Evolutionary conservation across 495 filamentous ascomycete genomes (phyloP).

Genomic region (Aspergillus bertholletiae): DNA sequence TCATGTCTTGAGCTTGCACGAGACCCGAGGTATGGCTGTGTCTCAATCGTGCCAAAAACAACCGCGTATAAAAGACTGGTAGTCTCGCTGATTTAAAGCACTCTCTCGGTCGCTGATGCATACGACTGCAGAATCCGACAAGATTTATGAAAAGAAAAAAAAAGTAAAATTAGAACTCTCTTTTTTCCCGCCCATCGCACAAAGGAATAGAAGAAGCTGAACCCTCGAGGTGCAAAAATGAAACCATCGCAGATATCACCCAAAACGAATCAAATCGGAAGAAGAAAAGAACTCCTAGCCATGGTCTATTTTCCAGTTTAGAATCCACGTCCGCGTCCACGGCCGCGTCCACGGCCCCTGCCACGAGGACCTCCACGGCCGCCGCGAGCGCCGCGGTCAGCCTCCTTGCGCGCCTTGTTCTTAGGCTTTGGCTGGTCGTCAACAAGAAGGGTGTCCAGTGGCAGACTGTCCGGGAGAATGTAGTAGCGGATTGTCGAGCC

Average conservation of each 20-base stretch:
- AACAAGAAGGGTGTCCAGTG: slow-evolving; percentile 88
- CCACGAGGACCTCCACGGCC: slow-evolving; percentile 54
- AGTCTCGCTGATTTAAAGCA: not conserved
- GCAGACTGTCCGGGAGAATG: slow-evolving; percentile 91
- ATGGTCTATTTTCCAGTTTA: slow-evolving; percentile 22
- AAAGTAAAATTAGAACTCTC: not conserved
- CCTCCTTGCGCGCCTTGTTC: slow-evolving; percentile 98
- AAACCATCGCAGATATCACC: not conserved
- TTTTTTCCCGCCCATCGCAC: not conserved
- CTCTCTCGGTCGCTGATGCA: not conserved
- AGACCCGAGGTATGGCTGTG: not conserved
- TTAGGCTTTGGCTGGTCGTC: slow-evolving; percentile 97
- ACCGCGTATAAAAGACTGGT: not conserved
- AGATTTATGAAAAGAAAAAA: not conserved
- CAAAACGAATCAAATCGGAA: not conserved
- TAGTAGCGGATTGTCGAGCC: slow-evolving; percentile 91
- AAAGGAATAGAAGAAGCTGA: not conserved
- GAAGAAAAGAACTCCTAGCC: slow-evolving; percentile 2
- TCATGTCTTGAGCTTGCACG: not conserved
- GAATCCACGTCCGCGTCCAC: slow-evolving; percentile 61
- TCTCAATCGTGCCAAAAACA: not conserved
- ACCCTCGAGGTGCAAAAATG: not conserved
- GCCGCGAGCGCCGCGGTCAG: slow-evolving; percentile 64
- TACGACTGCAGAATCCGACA: not conserved
- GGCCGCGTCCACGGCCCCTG: slow-evolving; percentile 51